Evolutionary conservation across 176 grass and related monocot species (phyloP).

Genomic region (Triticum turgidum): DNA sequence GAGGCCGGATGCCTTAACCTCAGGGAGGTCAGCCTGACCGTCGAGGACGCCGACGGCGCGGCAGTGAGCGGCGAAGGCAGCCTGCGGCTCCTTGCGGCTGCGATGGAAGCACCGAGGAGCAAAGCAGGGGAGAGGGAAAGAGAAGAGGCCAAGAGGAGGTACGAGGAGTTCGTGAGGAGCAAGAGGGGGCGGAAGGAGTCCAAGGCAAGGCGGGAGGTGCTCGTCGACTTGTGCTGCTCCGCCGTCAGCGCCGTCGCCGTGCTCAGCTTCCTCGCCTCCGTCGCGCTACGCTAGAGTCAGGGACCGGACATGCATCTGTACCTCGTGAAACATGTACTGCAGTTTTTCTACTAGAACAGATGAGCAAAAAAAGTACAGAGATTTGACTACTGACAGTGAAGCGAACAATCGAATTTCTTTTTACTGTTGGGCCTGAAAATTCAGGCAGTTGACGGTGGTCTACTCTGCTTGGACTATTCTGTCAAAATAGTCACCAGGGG

Average conservation of each 20-base stretch:
- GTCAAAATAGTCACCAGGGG: no score
- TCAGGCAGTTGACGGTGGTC: neutral
- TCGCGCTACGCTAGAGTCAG: no score
- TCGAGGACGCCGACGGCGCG: conserved; percentile 48
- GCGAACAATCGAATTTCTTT: neutral
- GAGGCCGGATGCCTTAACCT: neutral
- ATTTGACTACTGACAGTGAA: no score
- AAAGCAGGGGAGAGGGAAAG: neutral
- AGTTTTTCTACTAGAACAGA: no score
- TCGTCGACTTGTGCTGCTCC: no score
- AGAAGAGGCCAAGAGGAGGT: conserved; percentile 21
- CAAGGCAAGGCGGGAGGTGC: no score
- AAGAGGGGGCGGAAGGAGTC: conserved; percentile 38
- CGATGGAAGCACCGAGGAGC: conserved; percentile 23
- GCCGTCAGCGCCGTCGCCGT: no score
- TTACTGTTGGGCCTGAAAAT: neutral
- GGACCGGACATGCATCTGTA: no score
- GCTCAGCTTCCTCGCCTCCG: no score
- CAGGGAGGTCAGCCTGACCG: conserved; percentile 2
- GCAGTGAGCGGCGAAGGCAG: conserved; percentile 35
- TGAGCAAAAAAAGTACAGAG: no score
- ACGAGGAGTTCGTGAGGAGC: conserved; percentile 49
- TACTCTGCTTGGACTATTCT: no score
- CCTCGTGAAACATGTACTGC: no score
- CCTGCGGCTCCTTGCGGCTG: conserved; percentile 23